phyloP scores from a whole-genome alignment of 2,329 filamentous ascomycete genomes.

The Colletotrichum ledebouriae region DNA sequence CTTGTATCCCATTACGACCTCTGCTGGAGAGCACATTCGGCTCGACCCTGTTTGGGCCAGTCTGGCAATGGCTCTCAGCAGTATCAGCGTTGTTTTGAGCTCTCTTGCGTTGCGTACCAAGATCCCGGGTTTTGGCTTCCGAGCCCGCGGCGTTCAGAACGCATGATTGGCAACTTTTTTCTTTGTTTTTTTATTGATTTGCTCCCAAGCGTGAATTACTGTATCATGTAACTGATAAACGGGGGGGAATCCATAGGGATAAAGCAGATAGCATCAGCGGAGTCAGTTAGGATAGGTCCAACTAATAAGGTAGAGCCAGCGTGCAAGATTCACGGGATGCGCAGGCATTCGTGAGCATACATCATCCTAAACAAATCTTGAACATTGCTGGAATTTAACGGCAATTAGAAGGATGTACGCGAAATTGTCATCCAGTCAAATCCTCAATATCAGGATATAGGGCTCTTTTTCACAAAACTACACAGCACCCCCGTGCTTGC shows the following conservation, averaged over 20 bases:
- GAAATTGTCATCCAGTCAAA: no score
- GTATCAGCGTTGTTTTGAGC: constrained; percentile 88
- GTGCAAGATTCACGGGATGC: no score
- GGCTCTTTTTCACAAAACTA: neutral
- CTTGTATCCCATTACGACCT: constrained; percentile 71
- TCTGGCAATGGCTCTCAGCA: constrained; percentile 92
- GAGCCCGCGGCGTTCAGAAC: constrained; percentile 45
- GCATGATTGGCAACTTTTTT: neutral
- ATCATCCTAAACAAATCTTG: no score
- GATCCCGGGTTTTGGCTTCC: constrained; percentile 60
- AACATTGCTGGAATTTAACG: no score
- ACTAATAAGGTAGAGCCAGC: neutral
- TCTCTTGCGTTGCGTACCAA: constrained; percentile 77
- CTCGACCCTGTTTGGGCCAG: constrained; percentile 88
- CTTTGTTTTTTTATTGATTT: neutral
- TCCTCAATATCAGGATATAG: no score
- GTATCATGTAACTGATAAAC: neutral
- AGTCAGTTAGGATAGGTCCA: no score
- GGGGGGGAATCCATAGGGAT: constrained; percentile 1
- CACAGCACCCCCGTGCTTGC: neutral
- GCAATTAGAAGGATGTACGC: no score
- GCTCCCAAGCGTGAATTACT: neutral
- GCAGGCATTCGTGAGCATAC: no score
- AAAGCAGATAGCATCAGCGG: neutral
- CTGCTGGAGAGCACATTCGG: constrained; percentile 67